Percentiles rank a stretch among this genome's conserved stretches.
phyloP scores from a whole-genome alignment of 306 rosid species.

The Rosa rugosa region DNA sequence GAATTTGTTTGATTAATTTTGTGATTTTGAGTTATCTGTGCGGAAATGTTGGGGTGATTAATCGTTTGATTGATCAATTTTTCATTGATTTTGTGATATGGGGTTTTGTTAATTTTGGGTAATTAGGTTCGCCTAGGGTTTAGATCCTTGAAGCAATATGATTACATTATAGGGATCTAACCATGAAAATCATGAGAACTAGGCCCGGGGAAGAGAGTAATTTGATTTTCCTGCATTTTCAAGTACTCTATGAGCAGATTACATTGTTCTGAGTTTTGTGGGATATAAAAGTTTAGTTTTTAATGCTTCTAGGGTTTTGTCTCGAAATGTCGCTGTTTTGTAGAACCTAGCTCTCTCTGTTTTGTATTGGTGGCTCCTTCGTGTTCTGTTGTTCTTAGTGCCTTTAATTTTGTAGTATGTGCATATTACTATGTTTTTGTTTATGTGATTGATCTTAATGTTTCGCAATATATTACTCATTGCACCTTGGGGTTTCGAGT shows the following conservation, averaged over 20 bases:
- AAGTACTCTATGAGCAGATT: background rate
- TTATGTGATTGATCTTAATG: background rate
- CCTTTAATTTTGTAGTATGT: no score
- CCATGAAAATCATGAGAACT: background rate
- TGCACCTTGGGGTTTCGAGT: background rate
- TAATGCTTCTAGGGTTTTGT: conserved; percentile 13
- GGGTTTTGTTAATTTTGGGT: conserved; percentile 26
- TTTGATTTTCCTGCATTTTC: background rate
- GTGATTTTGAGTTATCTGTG: background rate
- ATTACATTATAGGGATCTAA: background rate
- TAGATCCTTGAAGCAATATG: conserved; percentile 20
- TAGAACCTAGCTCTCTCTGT: background rate
- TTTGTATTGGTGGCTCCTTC: background rate
- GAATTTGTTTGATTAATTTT: background rate
- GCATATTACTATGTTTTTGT: background rate
- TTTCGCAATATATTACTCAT: background rate
- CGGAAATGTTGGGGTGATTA: conserved; percentile 9
- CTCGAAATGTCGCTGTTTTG: background rate
- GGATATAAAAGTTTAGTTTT: background rate
- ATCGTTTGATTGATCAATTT: conserved; percentile 16
- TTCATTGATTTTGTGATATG: conserved; percentile 1
- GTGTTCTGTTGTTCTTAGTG: background rate
- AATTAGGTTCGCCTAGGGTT: conserved; percentile 45
- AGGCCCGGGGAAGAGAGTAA: background rate
- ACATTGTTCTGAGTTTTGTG: conserved; percentile 1